Percentiles rank a stretch among this genome's conserved stretches.
Conservation (phyloP, 768 basidiomycete species). For the Leccinum subtestaceum region DNA sequence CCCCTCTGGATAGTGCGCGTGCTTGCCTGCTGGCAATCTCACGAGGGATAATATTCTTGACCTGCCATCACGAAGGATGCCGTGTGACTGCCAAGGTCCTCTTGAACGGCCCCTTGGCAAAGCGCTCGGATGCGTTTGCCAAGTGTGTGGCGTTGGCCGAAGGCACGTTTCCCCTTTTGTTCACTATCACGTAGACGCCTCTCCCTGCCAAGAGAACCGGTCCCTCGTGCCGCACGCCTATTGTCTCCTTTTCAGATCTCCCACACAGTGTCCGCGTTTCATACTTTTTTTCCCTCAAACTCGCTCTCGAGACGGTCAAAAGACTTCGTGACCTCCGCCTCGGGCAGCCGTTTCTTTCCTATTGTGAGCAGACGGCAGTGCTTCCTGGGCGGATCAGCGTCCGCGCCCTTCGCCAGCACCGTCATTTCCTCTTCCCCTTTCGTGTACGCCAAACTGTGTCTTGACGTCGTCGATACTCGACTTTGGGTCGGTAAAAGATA, state of each 20-base stretch:
- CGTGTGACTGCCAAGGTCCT: constrained; percentile 49
- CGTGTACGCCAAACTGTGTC: constrained; percentile 38
- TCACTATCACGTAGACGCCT: constrained; percentile 60
- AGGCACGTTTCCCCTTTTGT: constrained; percentile 41
- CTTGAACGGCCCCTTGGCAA: constrained; percentile 50
- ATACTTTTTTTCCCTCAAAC: constrained; percentile 40
- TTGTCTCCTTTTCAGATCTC: not conserved
- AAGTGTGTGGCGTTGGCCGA: constrained; percentile 52
- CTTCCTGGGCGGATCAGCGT: constrained; percentile 41
- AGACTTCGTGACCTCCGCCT: constrained; percentile 36
- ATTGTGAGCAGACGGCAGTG: constrained; percentile 50
- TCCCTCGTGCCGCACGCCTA: constrained; percentile 51
- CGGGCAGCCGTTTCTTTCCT: constrained; percentile 59
- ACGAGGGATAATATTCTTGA: constrained; percentile 42
- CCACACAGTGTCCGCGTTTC: constrained; percentile 54
- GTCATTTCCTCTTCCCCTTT: constrained; percentile 39
- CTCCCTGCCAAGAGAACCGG: constrained; percentile 53
- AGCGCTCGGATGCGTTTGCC: constrained; percentile 52
- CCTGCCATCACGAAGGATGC: constrained; percentile 52
- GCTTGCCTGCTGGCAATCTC: constrained; percentile 30
- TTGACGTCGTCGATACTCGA: constrained; percentile 32
- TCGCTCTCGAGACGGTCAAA: constrained; percentile 25
- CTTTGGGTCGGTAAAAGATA: constrained; percentile 65
- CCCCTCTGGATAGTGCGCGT: constrained; percentile 44
- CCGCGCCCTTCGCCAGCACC: constrained; percentile 42